Base-by-base conservation (phyloP, 306 rosid genomes). In the Neltuma alba region DNA sequence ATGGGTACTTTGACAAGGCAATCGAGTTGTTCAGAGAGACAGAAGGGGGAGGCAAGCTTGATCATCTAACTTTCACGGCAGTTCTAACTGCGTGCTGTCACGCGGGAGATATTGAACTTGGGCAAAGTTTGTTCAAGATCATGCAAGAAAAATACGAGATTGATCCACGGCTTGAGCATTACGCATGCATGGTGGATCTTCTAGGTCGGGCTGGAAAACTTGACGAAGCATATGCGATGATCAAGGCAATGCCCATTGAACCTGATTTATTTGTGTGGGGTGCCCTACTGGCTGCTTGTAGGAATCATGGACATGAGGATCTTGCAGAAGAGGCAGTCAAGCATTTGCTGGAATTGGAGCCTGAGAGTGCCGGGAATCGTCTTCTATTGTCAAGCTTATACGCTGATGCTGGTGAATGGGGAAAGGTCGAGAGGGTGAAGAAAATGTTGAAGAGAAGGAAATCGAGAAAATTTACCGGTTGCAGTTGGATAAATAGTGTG, bases 191-290 rank as follows among this genome's bases (percentile, higher is more conserved):
- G 89, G 97, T 92, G 13, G 94, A 92, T 82, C 92, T 94, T 74
- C 84, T 90, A 0, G 94, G 98, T 50, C 87, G 96, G 68, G 94
- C 91, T 0, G 97, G 94, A 58, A 80, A 88, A 78, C 83, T 92
- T 12, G 73, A 71, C 0, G 86, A 88, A 78, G 97, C 97, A 12
- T 86, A 88, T 81, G 78, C 84, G 27, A 77, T 86, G 86, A 89
- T 92, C 27, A 86, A 84, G 85, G 68, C 86, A 20, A 91, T 92
- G 98, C 98, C 93, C 2, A 73, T 87, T 65, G 69, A 92, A 76
- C 89, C 98, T 5, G 98, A 94, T 86, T 76, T 92, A 75, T 94
- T 88, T 78, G 97, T 92, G 11, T 94, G 98, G 98, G 98, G 98
- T 79, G 94, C 98, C 69, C 77, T 94, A 20, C 76, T 92, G 57